Conservation (phyloP, 1,284 basidiomycete genomes). For the Trichosporon coremiiforme region DNA sequence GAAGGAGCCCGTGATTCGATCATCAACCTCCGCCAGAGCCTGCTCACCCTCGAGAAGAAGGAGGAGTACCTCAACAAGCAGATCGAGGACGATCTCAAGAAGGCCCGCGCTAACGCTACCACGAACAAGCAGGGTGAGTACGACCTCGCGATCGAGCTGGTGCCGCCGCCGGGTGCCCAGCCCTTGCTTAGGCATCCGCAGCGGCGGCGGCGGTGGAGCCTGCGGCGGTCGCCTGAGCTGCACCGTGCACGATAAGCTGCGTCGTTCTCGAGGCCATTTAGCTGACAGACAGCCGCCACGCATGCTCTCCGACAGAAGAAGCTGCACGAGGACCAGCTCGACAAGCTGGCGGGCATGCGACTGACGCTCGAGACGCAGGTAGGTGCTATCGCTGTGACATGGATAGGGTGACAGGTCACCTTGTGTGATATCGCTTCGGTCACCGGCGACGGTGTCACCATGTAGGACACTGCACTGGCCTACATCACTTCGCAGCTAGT, state of each 20-base stretch:
- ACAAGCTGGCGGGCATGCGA: slow-evolving; percentile 80
- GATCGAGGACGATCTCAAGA: slow-evolving; percentile 91
- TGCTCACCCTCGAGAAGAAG: slow-evolving; percentile 98
- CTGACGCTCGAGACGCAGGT: slow-evolving; percentile 93
- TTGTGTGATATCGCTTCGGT: not conserved
- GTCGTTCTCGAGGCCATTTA: too few relatives aligned
- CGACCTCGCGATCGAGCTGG: not conserved
- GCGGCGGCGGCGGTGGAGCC: not conserved
- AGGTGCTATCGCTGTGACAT: slow-evolving; percentile 23
- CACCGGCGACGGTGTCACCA: not conserved
- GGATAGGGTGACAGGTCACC: not conserved
- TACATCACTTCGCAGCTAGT: not conserved
- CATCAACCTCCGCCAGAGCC: slow-evolving; percentile 78
- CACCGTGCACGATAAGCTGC: not conserved
- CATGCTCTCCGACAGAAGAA: slow-evolving; percentile 96
- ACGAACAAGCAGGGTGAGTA: slow-evolving; percentile 87
- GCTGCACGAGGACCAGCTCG: slow-evolving; percentile 82
- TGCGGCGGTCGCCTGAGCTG: not conserved
- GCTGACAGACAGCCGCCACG: slow-evolving; percentile 67
- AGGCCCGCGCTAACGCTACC: slow-evolving; percentile 90
- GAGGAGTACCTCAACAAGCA: slow-evolving; percentile 96
- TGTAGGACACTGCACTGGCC: not conserved
- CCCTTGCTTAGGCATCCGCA: not conserved
- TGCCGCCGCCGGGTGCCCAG: not conserved
- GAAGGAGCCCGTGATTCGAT: slow-evolving; percentile 82